Base-by-base conservation (phyloP, 2,329 filamentous ascomycete species). In the Macrophomina tecta region DNA sequence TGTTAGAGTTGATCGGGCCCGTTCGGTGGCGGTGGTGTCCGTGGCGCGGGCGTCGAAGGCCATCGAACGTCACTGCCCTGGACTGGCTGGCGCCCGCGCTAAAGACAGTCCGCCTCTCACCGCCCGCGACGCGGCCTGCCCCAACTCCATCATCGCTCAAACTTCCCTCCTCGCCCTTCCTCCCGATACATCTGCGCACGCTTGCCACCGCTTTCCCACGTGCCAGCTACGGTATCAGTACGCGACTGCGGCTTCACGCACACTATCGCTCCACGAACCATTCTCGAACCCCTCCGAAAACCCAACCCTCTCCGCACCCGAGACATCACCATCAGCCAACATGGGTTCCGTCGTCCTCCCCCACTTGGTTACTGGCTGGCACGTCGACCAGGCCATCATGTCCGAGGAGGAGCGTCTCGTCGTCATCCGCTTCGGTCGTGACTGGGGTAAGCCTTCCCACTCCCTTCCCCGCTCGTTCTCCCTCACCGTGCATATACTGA, bases 351-450 rank as follows among this genome's bases (percentile, higher is more conserved):
- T 97, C 69, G 91, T 96, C 62, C 88, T 97, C 55, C 93, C 94
- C 52, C 93, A 97, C 80, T 87, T 98, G 52, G 86, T 87, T 71
- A 92, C 91, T 34, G 94, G 91, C 79, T 98, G 94, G 94, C 94
- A 98, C 80, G 94, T 98, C 75, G 94, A 97, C 84, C 93, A 97
- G 82, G 93, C 93, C 73, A 97, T 97, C 75, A 69, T 73, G 76
- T 87, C 85, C 51, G 93, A 98, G 82, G 93, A 97, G 77, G 94
- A 98, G 76, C 90, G 94, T 58, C 88, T 97, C 1, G 93, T 97
- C 12, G 90, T 97, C 49, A 97, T 98, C 78, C 90, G 94, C 71
- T 98, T 98, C 81, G 94, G 94, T 56, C 89, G 93, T 72, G 93
- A 97, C 55, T 63, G 58, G 46, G 46, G 46, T 51, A 30, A 48